Evolutionary conservation across 306 rosid genomes (phyloP), one percentile per base, ranked within the genome.

Genomic region (Delonix regia): DNA sequence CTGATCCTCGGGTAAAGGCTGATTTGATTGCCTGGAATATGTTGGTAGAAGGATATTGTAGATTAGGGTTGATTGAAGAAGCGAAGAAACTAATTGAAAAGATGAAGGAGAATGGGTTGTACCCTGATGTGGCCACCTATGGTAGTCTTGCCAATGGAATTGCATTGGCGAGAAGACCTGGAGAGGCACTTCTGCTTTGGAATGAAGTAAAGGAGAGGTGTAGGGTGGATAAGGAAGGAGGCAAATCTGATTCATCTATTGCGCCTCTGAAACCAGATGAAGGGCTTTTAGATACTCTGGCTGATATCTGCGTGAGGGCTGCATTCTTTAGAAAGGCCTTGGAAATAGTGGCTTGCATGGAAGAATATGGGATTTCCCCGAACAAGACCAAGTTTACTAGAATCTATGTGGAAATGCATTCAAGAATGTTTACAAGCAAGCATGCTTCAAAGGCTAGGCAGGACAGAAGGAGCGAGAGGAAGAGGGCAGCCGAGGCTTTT

Each of bases 341-440:
- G 80, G 99, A 95, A 60, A 92, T 95, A 22, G 99, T 91, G 90
- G 99, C 98, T 47, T 95, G 99, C 82, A 95, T 95, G 99, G 99
- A 95, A 84, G 97, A 95, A 86, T 77, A 95, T 84, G 96, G 96
- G 18, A 95, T 95, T 62, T 45, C 99, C 48, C 99, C 99, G 0
- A 90, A 95, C 67, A 95, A 95, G 92, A 95, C 96, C 59, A 95
- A 95, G 88, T 92, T 67, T 83, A 90, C 91, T 75, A 85, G 92
- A 85, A 91, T 95, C 73, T 95, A 95, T n/a, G 99, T 95, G 85
- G 99, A 92, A 83, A 92, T 95, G 99, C 99, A 92, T 80, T 95
- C 99, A 4, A 95, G 93, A 76, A 92, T 95, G 98, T 95, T 95
- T 75, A 91, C 99, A 5, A 95, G 99, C 68, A 95, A 92, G 85